Base-by-base conservation (phyloP, 2,329 filamentous ascomycete genomes). In the Aspergillus ochraceus region DNA sequence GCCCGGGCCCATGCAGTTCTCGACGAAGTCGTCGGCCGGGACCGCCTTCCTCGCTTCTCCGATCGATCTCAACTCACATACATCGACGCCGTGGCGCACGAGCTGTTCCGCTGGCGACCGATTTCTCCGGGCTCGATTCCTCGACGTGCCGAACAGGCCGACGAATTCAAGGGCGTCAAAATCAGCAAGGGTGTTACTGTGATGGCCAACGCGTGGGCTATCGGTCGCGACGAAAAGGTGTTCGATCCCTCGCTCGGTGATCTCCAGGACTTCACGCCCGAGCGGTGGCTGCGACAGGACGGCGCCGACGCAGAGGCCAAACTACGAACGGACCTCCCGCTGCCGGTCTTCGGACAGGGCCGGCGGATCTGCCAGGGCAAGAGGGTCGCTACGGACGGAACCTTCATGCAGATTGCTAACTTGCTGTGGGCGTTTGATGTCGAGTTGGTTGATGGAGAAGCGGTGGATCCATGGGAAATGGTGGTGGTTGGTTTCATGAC, bases 181-280 rank as follows among this genome's bases (percentile, higher is more conserved):
- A 80, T 84, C 30, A 79, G 79, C 2, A 74, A 76, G 2, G 81
- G 79, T 2, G 82, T 80, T 0, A 79, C 77, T 0, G 66, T 85
- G 2, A 70, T 80, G 10, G 77, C 75, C 0, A 80, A 80, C 62
- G 74, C 75, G 1, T 81, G 79, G 78, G 74, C 77, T 0, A 79
- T 81, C 57, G 76, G 79, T 46, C 70, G 75, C 17, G 77, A 79
- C 57, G 71, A 73, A n/a, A 71, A 70, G 17, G 77, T 77, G 36
- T 81, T 70, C 49, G 64, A 68, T 30, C 60, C 60, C 0, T 39
- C 60, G 5, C 60, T 64, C 3, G 68, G 68, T 2, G 55, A 63
- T 20, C n/a, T 46, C 1, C 49, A 64, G 3, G 64, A 63, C 6
- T 70, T 69, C 20, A 32, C 66, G 2, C 68, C 63, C 4, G 62